Evolutionary conservation across 768 basidiomycete genomes (phyloP).

Genomic region (Tremella yokohamensis): DNA sequence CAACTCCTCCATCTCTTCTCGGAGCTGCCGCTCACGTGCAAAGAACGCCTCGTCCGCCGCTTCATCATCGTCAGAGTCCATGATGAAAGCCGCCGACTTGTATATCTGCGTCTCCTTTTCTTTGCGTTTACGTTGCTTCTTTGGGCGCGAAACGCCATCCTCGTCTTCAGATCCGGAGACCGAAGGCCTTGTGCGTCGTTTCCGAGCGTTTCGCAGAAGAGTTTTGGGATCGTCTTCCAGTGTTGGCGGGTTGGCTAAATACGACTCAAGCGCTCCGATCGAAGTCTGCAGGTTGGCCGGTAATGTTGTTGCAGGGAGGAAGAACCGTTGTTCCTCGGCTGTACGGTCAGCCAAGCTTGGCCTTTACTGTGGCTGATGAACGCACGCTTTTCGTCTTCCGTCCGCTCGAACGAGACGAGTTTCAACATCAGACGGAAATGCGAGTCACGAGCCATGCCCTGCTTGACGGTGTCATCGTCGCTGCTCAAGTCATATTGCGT

Average conservation of each 20-base stretch:
- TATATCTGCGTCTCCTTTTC: constrained; percentile 68
- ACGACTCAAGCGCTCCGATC: constrained; percentile 75
- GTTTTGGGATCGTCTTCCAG: constrained; percentile 65
- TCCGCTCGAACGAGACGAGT: constrained; percentile 64
- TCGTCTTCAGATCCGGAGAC: constrained; percentile 16
- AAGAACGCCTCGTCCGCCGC: constrained; percentile 64
- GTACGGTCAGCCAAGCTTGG: constrained; percentile 18
- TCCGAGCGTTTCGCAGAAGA: constrained; percentile 63
- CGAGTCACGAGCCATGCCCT: constrained; percentile 71
- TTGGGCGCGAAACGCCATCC: constrained; percentile 2
- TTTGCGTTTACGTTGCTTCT: constrained; percentile 51
- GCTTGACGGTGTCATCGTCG: constrained; percentile 49
- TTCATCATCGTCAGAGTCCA: constrained; percentile 85
- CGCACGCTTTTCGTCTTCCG: constrained; percentile 63
- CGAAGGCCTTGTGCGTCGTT: constrained; percentile 53
- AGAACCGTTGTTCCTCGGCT: constrained; percentile 60
- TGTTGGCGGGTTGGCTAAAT: constrained; percentile 72
- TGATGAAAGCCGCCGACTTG: constrained; percentile 86
- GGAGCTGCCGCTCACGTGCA: constrained; percentile 58
- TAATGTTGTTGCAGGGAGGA: constrained; percentile 67
- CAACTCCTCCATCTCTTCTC: constrained; percentile 36
- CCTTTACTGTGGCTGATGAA: constrained; percentile 2
- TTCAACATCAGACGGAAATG: constrained; percentile 81
- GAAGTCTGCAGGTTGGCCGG: constrained; percentile 67
- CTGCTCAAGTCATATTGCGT: constrained; percentile 63